These are phyloP conservation scores for Aspergillus sp. DNA, from an alignment of 2,329 filamentous ascomycete species.

Conservation along the genomic window DNA sequence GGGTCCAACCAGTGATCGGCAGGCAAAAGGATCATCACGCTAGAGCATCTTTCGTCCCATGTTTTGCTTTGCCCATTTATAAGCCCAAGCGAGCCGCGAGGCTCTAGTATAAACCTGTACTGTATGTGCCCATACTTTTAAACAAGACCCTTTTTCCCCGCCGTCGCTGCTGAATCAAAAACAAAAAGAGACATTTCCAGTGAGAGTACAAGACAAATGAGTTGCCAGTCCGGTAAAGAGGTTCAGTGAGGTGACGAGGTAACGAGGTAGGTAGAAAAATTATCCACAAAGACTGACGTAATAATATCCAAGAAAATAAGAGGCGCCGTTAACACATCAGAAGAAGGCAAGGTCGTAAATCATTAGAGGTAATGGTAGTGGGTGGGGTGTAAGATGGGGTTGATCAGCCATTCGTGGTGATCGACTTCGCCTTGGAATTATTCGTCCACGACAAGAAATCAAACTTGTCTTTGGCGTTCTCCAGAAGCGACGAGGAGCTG, in stretches of 20 bases:
- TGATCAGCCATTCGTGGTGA: slow-evolving; percentile 34
- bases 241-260: too few species aligned
- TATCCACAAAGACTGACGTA: slow-evolving; percentile 13
- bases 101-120: slow-evolving; percentile 5
- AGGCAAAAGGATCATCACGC: not conserved
- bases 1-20: not conserved
- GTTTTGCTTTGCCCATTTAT: slow-evolving; percentile 1
- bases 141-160: slow-evolving; percentile 5
- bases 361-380: slow-evolving; percentile 9
- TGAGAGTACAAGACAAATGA: not conserved
- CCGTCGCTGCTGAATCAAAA: slow-evolving; percentile 5
- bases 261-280: not conserved
- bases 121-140: slow-evolving; percentile 14
- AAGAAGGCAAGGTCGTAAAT: slow-evolving; percentile 20
- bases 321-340: slow-evolving; percentile 13
- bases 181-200: slow-evolving; percentile 6
- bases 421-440: slow-evolving; percentile 42
- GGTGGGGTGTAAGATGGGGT: not conserved
- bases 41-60: not conserved
- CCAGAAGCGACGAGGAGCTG: slow-evolving; percentile 31
- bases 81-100: slow-evolving; percentile 12
- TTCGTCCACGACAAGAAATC: slow-evolving; percentile 55
- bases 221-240: not conserved
- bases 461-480: slow-evolving; percentile 51
- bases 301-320: slow-evolving; percentile 7